Base-by-base conservation (phyloP, 1,284 basidiomycete genomes). In the Ustilago shanxiensis region DNA sequence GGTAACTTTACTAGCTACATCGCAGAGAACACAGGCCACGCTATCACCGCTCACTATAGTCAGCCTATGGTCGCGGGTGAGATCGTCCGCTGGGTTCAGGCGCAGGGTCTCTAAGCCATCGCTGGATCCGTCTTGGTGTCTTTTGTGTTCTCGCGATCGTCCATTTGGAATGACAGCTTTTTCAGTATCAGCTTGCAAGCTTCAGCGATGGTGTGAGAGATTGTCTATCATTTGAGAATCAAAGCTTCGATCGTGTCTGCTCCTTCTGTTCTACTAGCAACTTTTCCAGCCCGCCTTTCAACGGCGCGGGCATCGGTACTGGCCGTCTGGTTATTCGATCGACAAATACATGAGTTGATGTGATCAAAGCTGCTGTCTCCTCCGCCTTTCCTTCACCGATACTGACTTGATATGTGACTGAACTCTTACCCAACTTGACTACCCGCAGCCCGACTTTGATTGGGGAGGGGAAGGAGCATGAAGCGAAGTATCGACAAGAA, bases 331-430 rank as follows among this genome's bases (percentile, higher is more conserved):
- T 47, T 18, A 35, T 7, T 3, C 79, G 24, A 47, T 81, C 71
- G 6, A 81, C 79, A 39, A 81, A 81, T 11, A 81, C 79, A 51
- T 81, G 79, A 2, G 79, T 81, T 2, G 70, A 59, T 2, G 69
- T 66, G 55, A 72, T 74, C 26, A 79, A 9, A 7, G 77, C 78
- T 5, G 74, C 70, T 18, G 55, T 11, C 16, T 61, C 24, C 28
- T 33, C 44, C 10, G 56, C 29, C 16, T 31, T 53, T 13, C 56
- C 39, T 50, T 72, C 66, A 1, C 31, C 35, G 11, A 81, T 77
- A 4, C 62, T 66, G 22, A 78, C 67, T 33, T 79, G 68, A 44
- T 80, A 81, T 1, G 71, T 75, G 3, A 81, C 78, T 22, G 63
- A 68, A 37, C 60, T 67, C 11, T 41, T 74, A 4, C 79, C 79